Conservation (phyloP, 164 flowering plant species). For the Euptelea pleiosperma region DNA sequence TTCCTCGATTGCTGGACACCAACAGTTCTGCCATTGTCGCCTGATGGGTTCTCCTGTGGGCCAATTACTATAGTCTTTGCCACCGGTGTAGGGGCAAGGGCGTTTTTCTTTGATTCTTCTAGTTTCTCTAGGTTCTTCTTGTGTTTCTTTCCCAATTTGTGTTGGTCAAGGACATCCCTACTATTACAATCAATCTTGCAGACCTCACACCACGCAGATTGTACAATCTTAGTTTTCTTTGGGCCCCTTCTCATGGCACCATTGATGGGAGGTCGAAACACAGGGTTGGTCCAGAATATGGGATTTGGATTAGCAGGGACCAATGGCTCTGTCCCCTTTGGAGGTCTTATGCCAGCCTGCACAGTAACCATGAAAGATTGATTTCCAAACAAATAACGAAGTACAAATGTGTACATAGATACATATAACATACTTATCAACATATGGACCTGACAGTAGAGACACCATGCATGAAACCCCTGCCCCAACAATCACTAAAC, state of each 20-base stretch:
- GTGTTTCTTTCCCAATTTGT: constrained; percentile 65
- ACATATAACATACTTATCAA: no score
- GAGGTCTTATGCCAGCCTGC: constrained; percentile 31
- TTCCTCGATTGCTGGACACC: constrained; percentile 16
- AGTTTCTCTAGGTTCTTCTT: constrained; percentile 45
- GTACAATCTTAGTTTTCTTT: constrained; percentile 45
- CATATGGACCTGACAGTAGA: no score
- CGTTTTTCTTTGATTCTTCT: constrained; percentile 3
- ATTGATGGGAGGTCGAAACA: constrained; percentile 8
- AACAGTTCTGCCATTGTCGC: no score
- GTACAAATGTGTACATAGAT: no score
- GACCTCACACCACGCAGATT: constrained; percentile 53
- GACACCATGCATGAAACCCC: no score
- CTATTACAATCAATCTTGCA: constrained; percentile 57
- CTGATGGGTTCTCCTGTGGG: constrained; percentile 32
- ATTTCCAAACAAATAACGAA: neutral
- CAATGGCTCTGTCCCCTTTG: constrained; percentile 20
- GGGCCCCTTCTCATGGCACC: constrained; percentile 20
- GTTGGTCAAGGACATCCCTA: constrained; percentile 46
- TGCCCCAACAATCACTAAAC: no score
- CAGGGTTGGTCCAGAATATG: constrained; percentile 15
- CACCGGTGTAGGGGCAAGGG: neutral
- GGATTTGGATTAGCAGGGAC: constrained; percentile 19
- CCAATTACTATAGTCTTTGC: constrained; percentile 23
- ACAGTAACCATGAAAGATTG: neutral